These are phyloP conservation scores for Penicillium sp. DNA, from an alignment of 2,329 filamentous ascomycete genomes.

Conservation along the genomic window DNA sequence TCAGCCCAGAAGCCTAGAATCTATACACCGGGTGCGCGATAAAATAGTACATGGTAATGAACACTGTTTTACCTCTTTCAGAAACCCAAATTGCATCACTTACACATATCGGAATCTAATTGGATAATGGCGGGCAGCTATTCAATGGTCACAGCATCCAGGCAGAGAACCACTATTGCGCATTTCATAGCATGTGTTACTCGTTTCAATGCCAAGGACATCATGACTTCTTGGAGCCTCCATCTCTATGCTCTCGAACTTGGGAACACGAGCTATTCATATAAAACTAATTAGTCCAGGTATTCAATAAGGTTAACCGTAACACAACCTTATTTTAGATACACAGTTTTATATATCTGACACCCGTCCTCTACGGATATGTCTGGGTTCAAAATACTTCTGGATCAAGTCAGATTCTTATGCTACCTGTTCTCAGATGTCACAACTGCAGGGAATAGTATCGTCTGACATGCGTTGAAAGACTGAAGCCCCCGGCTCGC, in stretches of 20 bases:
- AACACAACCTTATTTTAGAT: too few relatives aligned
- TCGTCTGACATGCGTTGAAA: neutral
- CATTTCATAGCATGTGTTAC: too few relatives aligned
- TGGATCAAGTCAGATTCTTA: neutral
- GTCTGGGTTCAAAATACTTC: neutral
- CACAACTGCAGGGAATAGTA: neutral
- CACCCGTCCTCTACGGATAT: neutral
- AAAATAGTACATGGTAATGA: conserved; percentile 9
- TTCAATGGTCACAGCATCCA: conserved; percentile 14
- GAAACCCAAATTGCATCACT: too few relatives aligned
- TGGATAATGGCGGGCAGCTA: conserved; percentile 14
- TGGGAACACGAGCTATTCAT: too few relatives aligned
- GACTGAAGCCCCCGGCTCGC: neutral
- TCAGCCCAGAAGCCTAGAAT: conserved; percentile 1
- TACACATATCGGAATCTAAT: conserved; percentile 16
- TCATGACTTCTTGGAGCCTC: too few relatives aligned
- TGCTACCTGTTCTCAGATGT: neutral
- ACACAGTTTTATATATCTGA: neutral
- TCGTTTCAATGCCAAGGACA: too few relatives aligned
- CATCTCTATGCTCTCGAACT: too few relatives aligned
- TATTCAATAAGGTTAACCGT: too few relatives aligned
- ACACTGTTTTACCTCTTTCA: conserved; percentile 5
- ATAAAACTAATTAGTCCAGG: too few relatives aligned
- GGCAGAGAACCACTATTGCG: conserved; percentile 7
- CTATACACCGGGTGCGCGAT: neutral